Evolutionary conservation across 345 rosid genomes (phyloP).

Genomic region (Noccaea bulbosa): DNA sequence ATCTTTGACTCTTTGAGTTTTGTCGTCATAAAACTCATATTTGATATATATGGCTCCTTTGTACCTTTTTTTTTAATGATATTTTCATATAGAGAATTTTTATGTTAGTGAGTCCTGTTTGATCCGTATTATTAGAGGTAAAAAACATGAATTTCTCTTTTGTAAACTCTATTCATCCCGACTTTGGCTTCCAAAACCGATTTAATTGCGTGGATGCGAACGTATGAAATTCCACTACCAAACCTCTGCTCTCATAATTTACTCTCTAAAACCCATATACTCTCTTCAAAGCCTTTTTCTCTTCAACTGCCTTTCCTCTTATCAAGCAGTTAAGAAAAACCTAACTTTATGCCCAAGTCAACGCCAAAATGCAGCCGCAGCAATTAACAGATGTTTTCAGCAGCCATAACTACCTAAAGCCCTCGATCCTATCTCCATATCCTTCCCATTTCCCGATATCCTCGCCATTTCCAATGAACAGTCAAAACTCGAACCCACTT

Average conservation of each 20-base stretch:
- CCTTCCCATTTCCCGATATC: slow-evolving; percentile 46
- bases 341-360: slow-evolving; percentile 30
- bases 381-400: slow-evolving; percentile 48
- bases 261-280: slow-evolving; percentile 32
- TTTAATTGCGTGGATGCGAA: background rate
- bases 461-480: slow-evolving; percentile 44
- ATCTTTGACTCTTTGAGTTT: no score
- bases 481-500: slow-evolving; percentile 40
- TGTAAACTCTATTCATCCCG: background rate
- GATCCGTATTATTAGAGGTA: no score
- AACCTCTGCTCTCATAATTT: slow-evolving; percentile 7
- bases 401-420: slow-evolving; percentile 44
- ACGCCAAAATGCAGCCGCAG: slow-evolving; percentile 38
- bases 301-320: slow-evolving; percentile 22
- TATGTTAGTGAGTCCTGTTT: no score
- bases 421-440: slow-evolving; percentile 49
- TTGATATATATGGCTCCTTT: no score
- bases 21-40: no score
- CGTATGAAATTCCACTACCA: slow-evolving; percentile 13
- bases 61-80: no score
- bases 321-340: background rate
- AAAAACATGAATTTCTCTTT: background rate
- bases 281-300: slow-evolving; percentile 1
- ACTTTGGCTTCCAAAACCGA: background rate
- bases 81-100: no score